Evolutionary conservation across 768 basidiomycete species (phyloP), one percentile per base, ranked within the genome.

Genomic region (Tremella fuciformis): DNA sequence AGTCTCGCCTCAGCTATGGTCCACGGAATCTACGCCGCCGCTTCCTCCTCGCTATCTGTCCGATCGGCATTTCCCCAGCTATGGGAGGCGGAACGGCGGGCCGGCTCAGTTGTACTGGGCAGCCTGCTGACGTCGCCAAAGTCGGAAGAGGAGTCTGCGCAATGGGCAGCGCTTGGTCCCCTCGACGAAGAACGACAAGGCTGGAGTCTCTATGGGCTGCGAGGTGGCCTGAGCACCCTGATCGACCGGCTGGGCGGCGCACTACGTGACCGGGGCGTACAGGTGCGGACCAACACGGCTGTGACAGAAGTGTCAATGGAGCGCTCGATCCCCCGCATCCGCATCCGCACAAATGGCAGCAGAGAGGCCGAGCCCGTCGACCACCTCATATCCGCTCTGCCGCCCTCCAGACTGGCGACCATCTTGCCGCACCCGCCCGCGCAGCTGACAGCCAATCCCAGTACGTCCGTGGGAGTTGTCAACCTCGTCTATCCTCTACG

Each of bases 1-100:
- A 81, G 83, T 2, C 81, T 97, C 55, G 85, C 88, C 41, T 89
- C 82, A 34, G 87, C 93, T 0, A 79, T 96, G 58, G 84, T 91
- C 0, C 93, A 96, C 69, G 94, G 94, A 0, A 88, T 98, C 55
- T 97, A 97, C 72, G 91, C 91, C 1, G 84, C 90, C 0, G 91
- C 94, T 67, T 83, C 91, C 1, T 79, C 88, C 1, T 67, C 79
- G 40, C 77, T 98, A 16, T 89, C 88, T 58, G 80, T 91, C 83
- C 25, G 22, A 2, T 82, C 90, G 1, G 84, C 89, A 1, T 90
- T 96, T 69, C 87, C 89, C 0, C 78, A 80, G 1, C 64, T 96
- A 53, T 88, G 84, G 83, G 82, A 86, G 0, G 81, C 85, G 0
- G 89, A 85, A 51, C 75, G 80, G 19, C 86, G 88, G 2, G 71